phyloP scores from a whole-genome alignment of 1,139 yeast species.

The Pneumocystis oryctolagi region DNA sequence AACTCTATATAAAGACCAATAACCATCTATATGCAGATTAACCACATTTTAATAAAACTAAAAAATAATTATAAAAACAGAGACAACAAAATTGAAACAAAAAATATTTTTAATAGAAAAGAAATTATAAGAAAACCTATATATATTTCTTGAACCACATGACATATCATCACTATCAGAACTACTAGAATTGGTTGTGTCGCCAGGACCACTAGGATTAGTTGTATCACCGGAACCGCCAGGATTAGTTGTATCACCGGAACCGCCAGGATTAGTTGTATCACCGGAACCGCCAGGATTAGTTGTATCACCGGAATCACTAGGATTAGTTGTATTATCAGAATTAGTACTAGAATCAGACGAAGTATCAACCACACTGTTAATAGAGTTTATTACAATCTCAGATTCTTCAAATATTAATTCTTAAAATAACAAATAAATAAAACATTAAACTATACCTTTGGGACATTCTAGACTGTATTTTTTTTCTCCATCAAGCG shows the following conservation, averaged over 20 bases:
- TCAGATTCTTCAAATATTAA: not conserved
- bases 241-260: not conserved
- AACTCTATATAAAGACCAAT: not conserved
- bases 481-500: constrained; percentile 11
- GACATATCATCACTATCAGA: not conserved
- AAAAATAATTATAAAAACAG: not conserved
- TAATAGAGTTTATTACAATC: not conserved
- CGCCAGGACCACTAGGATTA: too few relatives aligned
- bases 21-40: not conserved
- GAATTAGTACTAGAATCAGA: not conserved
- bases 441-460: not conserved
- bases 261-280: not conserved
- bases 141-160: not conserved
- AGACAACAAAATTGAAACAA: not conserved
- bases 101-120: not conserved
- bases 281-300: not conserved
- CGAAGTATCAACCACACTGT: not conserved
- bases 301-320: not conserved
- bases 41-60: not conserved
- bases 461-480: constrained; percentile 10
- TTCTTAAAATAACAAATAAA: not conserved
- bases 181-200: not conserved
- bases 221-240: not conserved
- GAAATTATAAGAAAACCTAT: not conserved
- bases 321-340: not conserved